Percentiles rank a stretch among this genome's conserved stretches.
phyloP scores from a whole-genome alignment of 2,329 filamentous ascomycete genomes.

The Fusarium incarnatum region DNA sequence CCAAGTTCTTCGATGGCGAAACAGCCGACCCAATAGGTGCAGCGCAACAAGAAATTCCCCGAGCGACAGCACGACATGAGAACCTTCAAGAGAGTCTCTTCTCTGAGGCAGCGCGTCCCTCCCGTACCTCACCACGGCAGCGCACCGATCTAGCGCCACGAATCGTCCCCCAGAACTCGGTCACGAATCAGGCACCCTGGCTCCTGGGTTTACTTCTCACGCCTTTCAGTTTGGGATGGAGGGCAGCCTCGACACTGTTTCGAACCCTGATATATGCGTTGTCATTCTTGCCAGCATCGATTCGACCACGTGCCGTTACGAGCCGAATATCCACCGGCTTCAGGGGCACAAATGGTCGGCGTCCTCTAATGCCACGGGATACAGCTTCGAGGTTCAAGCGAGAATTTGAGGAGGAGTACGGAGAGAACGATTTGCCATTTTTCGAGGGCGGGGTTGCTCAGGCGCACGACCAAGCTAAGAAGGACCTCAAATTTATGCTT shows the following conservation, averaged over 20 bases:
- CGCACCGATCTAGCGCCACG: constrained; percentile 78
- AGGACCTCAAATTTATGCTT: constrained; percentile 90
- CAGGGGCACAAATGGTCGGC: constrained; percentile 74
- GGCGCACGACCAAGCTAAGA: constrained; percentile 89
- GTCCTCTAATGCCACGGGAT: constrained; percentile 85
- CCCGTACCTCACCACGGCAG: constrained; percentile 43
- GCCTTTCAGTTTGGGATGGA: constrained; percentile 83
- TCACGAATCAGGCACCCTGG: constrained; percentile 77
- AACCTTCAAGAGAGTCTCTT: constrained; percentile 75
- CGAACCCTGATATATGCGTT: constrained; percentile 81
- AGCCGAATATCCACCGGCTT: constrained; percentile 64
- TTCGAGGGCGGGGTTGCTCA: constrained; percentile 92
- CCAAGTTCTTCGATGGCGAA: constrained; percentile 98
- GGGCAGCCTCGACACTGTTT: constrained; percentile 75
- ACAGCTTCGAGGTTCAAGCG: constrained; percentile 89
- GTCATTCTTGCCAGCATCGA: constrained; percentile 78
- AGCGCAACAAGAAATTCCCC: constrained; percentile 73
- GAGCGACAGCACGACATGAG: constrained; percentile 74
- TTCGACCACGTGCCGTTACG: constrained; percentile 66
- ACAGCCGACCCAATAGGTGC: constrained; percentile 84
- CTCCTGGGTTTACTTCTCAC: constrained; percentile 82
- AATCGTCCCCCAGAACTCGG: constrained; percentile 81
- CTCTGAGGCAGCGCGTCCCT: constrained; percentile 44
- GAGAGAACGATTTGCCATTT: constrained; percentile 77
- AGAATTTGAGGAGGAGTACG: constrained; percentile 96